Percentiles rank a stretch among this genome's conserved stretches.
Conservation (phyloP, 371 early-diverging fungal species). For the Mortierella sp. region DNA sequence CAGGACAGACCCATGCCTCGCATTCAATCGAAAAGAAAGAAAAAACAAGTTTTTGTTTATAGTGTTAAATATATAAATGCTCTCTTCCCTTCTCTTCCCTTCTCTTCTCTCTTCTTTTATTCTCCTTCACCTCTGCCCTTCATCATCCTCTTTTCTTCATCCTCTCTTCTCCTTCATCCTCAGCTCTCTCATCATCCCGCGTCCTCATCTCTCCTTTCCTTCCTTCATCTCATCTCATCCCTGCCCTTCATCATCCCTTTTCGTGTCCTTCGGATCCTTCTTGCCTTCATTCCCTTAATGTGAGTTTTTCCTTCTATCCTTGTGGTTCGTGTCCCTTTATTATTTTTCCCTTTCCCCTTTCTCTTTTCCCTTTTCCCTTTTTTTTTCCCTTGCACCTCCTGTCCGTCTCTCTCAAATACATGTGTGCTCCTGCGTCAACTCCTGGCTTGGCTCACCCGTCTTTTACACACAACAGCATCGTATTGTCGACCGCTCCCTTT, state of each 20-base stretch:
- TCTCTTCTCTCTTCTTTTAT: not conserved
- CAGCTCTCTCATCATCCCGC: not conserved
- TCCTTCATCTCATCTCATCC: not conserved
- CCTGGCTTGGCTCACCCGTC: constrained; percentile 9
- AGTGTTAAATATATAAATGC: no score
- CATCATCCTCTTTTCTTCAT: not conserved
- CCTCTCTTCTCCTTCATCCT: not conserved
- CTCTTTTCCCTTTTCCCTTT: not conserved
- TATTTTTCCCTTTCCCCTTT: not conserved
- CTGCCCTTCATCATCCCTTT: not conserved
- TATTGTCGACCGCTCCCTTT: not conserved
- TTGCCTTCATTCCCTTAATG: not conserved
- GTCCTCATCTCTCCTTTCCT: not conserved
- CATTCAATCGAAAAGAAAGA: no score
- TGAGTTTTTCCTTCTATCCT: not conserved
- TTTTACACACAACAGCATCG: not conserved
- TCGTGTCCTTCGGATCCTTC: constrained; percentile 1
- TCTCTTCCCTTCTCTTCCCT: not conserved
- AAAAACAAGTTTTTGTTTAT: no score
- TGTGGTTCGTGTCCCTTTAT: not conserved
- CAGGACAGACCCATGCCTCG: not conserved
- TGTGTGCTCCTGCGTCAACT: constrained; percentile 10
- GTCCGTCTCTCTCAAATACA: not conserved
- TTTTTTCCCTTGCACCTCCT: constrained; percentile 12
- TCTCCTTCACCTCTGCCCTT: not conserved